Percentiles rank a stretch among this genome's conserved stretches.
Evolutionary conservation across 2,329 filamentous ascomycete genomes (phyloP).

Genomic region (Epichloe baconii): DNA sequence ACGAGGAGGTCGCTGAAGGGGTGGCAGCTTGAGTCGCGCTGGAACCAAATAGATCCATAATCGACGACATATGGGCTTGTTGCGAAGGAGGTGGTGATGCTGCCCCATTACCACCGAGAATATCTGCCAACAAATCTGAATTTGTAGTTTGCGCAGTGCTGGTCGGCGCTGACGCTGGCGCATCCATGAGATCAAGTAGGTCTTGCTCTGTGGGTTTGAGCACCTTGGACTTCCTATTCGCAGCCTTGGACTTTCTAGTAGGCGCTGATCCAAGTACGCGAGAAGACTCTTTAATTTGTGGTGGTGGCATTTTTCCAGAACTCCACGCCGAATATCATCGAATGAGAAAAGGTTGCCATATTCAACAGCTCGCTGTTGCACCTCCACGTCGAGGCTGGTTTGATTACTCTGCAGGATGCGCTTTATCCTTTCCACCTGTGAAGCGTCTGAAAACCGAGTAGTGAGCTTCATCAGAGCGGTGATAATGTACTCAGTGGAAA

Average conservation of each 20-base stretch:
- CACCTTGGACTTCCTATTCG: slow-evolving; percentile 62
- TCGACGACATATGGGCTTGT: slow-evolving; percentile 50
- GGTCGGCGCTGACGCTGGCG: slow-evolving; percentile 40
- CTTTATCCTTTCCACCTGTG: slow-evolving; percentile 78
- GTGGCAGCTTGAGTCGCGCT: slow-evolving; percentile 24
- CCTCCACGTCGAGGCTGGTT: slow-evolving; percentile 83
- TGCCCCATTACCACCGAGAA: slow-evolving; percentile 57
- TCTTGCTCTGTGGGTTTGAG: slow-evolving; percentile 83
- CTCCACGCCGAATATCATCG: slow-evolving; percentile 75
- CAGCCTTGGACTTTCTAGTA: slow-evolving; percentile 49
- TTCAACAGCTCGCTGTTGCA: slow-evolving; percentile 91
- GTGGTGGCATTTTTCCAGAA: slow-evolving; percentile 94
- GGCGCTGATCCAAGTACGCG: slow-evolving; percentile 74
- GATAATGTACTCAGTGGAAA: slow-evolving; percentile 89
- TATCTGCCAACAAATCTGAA: slow-evolving; percentile 80
- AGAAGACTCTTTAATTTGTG: slow-evolving; percentile 92
- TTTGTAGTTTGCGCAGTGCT: slow-evolving; percentile 51
- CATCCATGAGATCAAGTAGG: slow-evolving; percentile 82
- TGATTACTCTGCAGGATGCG: slow-evolving; percentile 66
- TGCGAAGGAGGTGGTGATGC: slow-evolving; percentile 37
- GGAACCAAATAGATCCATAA: slow-evolving; percentile 77
- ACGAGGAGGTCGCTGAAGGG: slow-evolving; percentile 25
- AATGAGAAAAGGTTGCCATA: slow-evolving; percentile 90
- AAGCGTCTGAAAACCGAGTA: slow-evolving; percentile 66
- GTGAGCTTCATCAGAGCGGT: slow-evolving; percentile 93